Evolutionary conservation across 345 rosid genomes (phyloP).

Genomic region (Sonneratia caseolaris): DNA sequence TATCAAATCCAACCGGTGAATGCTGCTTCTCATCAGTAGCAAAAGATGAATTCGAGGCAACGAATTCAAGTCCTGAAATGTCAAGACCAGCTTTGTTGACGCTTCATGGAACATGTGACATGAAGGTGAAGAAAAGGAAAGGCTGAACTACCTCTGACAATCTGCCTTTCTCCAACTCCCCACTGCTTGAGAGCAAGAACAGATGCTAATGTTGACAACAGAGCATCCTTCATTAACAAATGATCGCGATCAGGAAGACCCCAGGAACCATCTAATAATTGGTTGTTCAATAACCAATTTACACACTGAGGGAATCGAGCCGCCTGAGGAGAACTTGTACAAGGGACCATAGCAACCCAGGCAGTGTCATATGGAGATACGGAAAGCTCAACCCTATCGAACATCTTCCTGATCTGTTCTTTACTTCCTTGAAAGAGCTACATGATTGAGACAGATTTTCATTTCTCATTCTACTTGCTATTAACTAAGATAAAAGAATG

Average conservation of each 20-base stretch:
- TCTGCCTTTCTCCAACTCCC: conserved; percentile 61
- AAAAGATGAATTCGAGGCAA: conserved; percentile 48
- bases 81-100: background rate
- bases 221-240: conserved; percentile 43
- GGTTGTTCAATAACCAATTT: conserved; percentile 70
- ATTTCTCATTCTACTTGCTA: background rate
- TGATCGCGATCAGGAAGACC: conserved; percentile 39
- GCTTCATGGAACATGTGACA: background rate
- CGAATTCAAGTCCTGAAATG: conserved; percentile 55
- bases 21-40: conserved; percentile 44
- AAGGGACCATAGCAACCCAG: conserved; percentile 89
- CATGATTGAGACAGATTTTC: conserved; percentile 4
- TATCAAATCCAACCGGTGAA: conserved; percentile 65
- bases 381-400: conserved; percentile 48
- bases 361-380: conserved; percentile 82
- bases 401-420: conserved; percentile 52
- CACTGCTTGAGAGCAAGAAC: conserved; percentile 68
- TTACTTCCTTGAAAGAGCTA: conserved; percentile 36
- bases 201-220: conserved; percentile 71
- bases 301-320: conserved; percentile 68
- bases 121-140: background rate
- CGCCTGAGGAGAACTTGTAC: conserved; percentile 27
- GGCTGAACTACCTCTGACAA: conserved; percentile 36
- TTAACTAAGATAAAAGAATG: conserved; percentile 4
- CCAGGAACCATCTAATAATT: conserved; percentile 78